Conservation (phyloP, 1,284 basidiomycete genomes). For the Sporisorium scitamineum region DNA sequence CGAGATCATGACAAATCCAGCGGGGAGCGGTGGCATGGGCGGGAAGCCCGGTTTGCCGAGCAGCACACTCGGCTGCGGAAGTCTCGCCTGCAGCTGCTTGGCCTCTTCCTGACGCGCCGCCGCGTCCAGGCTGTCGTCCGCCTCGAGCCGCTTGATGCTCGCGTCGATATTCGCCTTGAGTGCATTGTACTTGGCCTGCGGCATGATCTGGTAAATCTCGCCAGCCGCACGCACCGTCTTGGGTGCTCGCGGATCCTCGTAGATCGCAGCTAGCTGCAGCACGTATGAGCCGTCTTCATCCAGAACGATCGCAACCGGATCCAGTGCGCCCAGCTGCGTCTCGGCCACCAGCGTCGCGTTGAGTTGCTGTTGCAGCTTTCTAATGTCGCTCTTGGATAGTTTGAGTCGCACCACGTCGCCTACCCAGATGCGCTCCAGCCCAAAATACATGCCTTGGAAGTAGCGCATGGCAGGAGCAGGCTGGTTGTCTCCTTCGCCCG, state of each 20-base stretch:
- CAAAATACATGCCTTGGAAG: constrained; percentile 57
- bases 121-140: constrained; percentile 20
- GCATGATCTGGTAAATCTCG: constrained; percentile 42
- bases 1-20: constrained; percentile 45
- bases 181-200: constrained; percentile 31
- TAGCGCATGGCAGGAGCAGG: constrained; percentile 27
- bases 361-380: constrained; percentile 42
- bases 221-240: constrained; percentile 33
- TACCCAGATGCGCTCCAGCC: constrained; percentile 59
- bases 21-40: constrained; percentile 38
- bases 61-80: constrained; percentile 41
- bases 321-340: constrained; percentile 21
- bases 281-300: constrained; percentile 46
- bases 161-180: constrained; percentile 20
- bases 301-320: constrained; percentile 27
- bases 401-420: constrained; percentile 59
- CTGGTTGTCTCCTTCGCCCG: not conserved
- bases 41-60: constrained; percentile 37
- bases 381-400: constrained; percentile 37
- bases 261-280: constrained; percentile 40
- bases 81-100: constrained; percentile 20
- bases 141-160: constrained; percentile 14
- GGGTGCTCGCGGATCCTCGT: constrained; percentile 31
- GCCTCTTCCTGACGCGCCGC: constrained; percentile 25
- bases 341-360: constrained; percentile 34